Evolutionary conservation across 1,139 yeast genomes (phyloP).

Genomic region (Diutina pseudorugosa): DNA sequence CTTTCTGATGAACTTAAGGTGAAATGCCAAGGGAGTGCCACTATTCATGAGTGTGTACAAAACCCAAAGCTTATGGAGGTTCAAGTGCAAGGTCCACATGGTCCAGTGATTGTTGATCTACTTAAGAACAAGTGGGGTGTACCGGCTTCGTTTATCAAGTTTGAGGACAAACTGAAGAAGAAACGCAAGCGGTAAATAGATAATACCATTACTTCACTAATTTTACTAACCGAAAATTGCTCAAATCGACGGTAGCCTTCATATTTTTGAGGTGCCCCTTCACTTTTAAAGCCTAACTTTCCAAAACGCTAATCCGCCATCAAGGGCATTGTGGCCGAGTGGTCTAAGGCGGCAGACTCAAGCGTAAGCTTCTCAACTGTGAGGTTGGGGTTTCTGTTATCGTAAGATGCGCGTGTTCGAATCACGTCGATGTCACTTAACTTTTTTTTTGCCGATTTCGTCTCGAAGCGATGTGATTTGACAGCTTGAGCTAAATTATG

Average conservation of each 20-base stretch:
- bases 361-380: neutral
- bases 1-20: constrained; percentile 61
- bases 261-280: too few species aligned
- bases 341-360: neutral
- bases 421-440: neutral
- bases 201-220: too few species aligned
- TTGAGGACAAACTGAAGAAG: constrained; percentile 51
- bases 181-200: constrained; percentile 16
- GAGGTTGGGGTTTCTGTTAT: neutral
- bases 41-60: constrained; percentile 45
- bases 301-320: neutral
- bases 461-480: too few species aligned
- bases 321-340: neutral
- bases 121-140: constrained; percentile 41
- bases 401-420: neutral
- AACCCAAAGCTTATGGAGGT: constrained; percentile 55
- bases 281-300: too few species aligned
- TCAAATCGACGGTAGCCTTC: too few species aligned
- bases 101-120: constrained; percentile 39
- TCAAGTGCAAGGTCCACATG: constrained; percentile 86
- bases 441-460: too few species aligned
- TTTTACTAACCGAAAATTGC: too few species aligned
- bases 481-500: too few species aligned
- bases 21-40: constrained; percentile 82
- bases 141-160: constrained; percentile 51